Conservation (phyloP, 768 basidiomycete species). For the Lactifluus piperatus region DNA sequence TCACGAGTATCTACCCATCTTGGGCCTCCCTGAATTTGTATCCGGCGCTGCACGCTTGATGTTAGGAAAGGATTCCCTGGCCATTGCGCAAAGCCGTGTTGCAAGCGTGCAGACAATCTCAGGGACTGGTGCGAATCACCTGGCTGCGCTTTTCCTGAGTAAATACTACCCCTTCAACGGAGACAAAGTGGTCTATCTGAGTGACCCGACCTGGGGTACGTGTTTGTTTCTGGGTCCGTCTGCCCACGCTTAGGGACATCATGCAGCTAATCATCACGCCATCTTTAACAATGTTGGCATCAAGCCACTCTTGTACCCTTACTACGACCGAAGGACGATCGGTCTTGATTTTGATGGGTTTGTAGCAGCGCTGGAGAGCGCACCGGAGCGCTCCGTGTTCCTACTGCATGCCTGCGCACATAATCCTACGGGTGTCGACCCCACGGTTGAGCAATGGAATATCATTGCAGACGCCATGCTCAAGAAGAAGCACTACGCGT, state of each 20-base stretch:
- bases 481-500: constrained; percentile 71
- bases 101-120: constrained; percentile 89
- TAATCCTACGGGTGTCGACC: constrained; percentile 96
- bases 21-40: constrained; percentile 78
- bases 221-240: constrained; percentile 8
- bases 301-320: constrained; percentile 80
- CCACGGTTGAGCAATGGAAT: constrained; percentile 81
- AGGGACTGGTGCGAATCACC: constrained; percentile 93
- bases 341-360: constrained; percentile 75
- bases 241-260: not conserved
- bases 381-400: constrained; percentile 74
- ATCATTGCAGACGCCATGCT: constrained; percentile 64
- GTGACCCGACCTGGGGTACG: constrained; percentile 93
- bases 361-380: constrained; percentile 46
- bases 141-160: constrained; percentile 81
- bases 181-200: constrained; percentile 67
- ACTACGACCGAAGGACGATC: constrained; percentile 87
- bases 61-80: constrained; percentile 62
- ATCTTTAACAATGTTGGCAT: constrained; percentile 90
- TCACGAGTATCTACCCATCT: constrained; percentile 90
- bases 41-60: constrained; percentile 75
- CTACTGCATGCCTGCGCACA: constrained; percentile 92
- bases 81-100: constrained; percentile 61
- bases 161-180: constrained; percentile 68
- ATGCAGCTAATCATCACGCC: constrained; percentile 80